Evolutionary conservation across 768 basidiomycete genomes (phyloP), one percentile per base, ranked within the genome.

Genomic region (Serendipita sp.): DNA sequence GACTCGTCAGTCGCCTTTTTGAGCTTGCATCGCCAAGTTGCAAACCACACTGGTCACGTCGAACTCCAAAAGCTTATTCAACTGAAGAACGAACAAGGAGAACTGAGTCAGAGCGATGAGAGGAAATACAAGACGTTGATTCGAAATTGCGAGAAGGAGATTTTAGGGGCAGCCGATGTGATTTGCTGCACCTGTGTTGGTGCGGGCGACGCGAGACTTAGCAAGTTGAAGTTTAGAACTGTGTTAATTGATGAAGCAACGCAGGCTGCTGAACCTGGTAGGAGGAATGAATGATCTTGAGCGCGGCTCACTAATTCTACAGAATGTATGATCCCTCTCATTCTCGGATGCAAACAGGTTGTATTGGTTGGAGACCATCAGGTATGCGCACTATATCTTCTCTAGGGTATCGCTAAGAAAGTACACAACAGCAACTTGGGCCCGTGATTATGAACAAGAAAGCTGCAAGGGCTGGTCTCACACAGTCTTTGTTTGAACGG

Each of bases 361-460:
- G 96, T 99, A 28, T 82, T 99, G 42, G 96, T 99, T 62, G 96
- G 96, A 61, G 95, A 97, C 75, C 90, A 96, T 72, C 90, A 76
- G 67, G 69, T 68, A 45, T 45, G 69, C 65, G n/a, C 53, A 2
- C n/a, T 43, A 63, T 53, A 20, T 45, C 14, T 33, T 62, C 48
- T 20, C 45, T 62, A 51, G 3, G 33, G 30, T 63, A 56, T 64
- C 26, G 33, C 56, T 67, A 43, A 67, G 64, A 50, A 42, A 20
- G 7, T 48, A 30, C 64, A 62, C 33, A 61, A 34, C 71, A 88
- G 77, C 96, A 98, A 79, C 85, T 98, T 58, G 96, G 96, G 0
- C 96, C 96, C 4, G 96, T 98, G 69, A 97, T 99, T 72, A 98
- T 99, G 96, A 99, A 98, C 82, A 99, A 99, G 82, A 98, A 99